Evolutionary conservation across 2,329 filamentous ascomycete genomes (phyloP).

Genomic region (Penicillium sclerotigenum): DNA sequence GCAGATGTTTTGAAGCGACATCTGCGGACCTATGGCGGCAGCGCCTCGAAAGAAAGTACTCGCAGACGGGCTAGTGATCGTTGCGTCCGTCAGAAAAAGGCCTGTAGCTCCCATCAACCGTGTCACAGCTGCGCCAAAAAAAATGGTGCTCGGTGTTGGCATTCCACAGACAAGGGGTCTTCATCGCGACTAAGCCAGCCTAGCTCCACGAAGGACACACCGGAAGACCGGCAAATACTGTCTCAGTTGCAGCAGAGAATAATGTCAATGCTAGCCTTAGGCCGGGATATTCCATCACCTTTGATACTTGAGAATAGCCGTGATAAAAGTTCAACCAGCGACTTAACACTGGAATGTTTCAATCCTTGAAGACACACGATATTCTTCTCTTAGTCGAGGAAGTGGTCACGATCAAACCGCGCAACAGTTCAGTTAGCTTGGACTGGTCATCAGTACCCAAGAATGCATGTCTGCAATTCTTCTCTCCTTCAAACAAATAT

Average conservation of each 20-base stretch:
- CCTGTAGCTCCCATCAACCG: conserved; percentile 32
- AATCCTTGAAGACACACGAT: conserved; percentile 37
- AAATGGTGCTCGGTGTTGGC: conserved; percentile 22
- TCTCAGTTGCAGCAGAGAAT: neutral
- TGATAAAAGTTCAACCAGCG: conserved; percentile 1
- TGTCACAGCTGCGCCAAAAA: conserved; percentile 29
- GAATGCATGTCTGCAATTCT: conserved; percentile 23
- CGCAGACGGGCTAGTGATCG: conserved; percentile 36
- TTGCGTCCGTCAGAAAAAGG: conserved; percentile 37
- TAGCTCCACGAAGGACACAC: neutral
- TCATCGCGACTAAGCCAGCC: neutral
- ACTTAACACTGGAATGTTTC: conserved; percentile 19
- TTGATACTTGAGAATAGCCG: conserved; percentile 4
- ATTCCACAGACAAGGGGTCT: conserved; percentile 14
- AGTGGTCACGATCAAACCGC: conserved; percentile 35
- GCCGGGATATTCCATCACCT: neutral
- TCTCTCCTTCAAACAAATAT: conserved; percentile 26
- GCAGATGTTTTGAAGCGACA: conserved; percentile 41
- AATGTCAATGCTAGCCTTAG: neutral
- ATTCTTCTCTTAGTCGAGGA: conserved; percentile 36
- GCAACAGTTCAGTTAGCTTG: conserved; percentile 34
- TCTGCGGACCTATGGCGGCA: conserved; percentile 32
- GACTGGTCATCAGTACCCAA: conserved; percentile 36
- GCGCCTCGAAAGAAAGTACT: conserved; percentile 10
- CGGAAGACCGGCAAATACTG: neutral